These are phyloP conservation scores for Triticum timopheevii DNA, from an alignment of 176 grass and related monocot genomes.

Conservation along the genomic window DNA sequence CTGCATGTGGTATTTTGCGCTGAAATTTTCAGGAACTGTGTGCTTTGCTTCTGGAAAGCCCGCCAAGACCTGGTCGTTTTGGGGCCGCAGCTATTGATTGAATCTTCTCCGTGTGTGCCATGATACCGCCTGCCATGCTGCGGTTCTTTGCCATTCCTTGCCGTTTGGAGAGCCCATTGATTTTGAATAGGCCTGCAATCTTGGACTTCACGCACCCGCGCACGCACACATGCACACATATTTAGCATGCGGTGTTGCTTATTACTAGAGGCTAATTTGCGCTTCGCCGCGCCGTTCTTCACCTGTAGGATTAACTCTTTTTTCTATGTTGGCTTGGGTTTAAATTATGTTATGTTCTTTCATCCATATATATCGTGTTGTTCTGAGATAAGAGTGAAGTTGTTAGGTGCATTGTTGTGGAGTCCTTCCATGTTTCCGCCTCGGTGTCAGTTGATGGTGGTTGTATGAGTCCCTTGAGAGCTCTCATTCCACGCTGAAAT, in stretches of 20 bases:
- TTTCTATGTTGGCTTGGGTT: too few species aligned
- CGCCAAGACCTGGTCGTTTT: conserved; percentile 86
- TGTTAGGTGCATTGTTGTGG: too few species aligned
- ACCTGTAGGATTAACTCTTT: too few species aligned
- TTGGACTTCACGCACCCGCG: neutral
- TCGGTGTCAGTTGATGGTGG: too few species aligned
- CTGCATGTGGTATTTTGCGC: neutral
- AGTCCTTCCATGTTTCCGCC: too few species aligned
- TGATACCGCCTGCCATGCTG: neutral
- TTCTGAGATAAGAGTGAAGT: too few species aligned
- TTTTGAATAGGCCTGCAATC: neutral
- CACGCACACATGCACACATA: neutral
- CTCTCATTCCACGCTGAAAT: too few species aligned
- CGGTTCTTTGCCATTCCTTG: neutral
- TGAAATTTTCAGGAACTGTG: conserved; percentile 56
- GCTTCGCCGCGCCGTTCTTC: too few species aligned
- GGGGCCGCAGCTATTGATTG: conserved; percentile 79
- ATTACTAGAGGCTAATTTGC: too few species aligned
- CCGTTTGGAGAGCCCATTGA: neutral
- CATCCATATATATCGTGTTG: too few species aligned
- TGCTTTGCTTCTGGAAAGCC: conserved; percentile 91
- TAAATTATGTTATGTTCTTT: too few species aligned
- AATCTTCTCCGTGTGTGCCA: neutral
- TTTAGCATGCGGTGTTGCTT: neutral
- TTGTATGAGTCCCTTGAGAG: too few species aligned